Base-by-base conservation (phyloP, 129 eudicot genomes). In the Solidago caesia region DNA sequence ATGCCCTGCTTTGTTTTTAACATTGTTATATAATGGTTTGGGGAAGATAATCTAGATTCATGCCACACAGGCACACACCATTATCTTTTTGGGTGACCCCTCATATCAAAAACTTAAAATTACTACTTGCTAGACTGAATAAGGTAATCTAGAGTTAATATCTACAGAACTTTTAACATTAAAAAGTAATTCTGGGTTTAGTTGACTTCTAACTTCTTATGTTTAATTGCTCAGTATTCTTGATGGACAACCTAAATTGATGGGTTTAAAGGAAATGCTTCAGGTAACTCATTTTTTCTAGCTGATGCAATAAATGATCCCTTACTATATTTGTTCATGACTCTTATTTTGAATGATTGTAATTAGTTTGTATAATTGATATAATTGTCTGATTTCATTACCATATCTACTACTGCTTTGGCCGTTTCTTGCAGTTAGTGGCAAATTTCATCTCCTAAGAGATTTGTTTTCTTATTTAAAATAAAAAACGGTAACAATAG, bases 251-350 rank as follows among this genome's bases (percentile, higher is more conserved):
- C 98, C 98, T 13, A 90, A 87, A 75, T 91, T 16, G 76, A 94
- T 94, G 98, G 97, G 98, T 46, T 84, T 94, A 77, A 94, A 85
- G 82, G 97, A 94, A 67, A 41, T 94, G 83, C 96, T 94, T 58
- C 87, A 90, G 98, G 98, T 92, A 74, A 53, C 43, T 74, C 48
- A 27, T 52, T 45, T 27, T 26, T 33, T 57, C 56, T 63, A 11
- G 46, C 61, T 49, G 82, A 13, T 77, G 55, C 59, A 58, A 51
- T 71, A 16, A 66, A 25, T 70, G 7, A 29, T 44, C 25, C 13
- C 45, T 59, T 53, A 64, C 44, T 21, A 21, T 21, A 21, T 21
- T 21, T 21, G 21, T 21, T 21, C 21, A 21, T 21, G 21, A 21
- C 21, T 21, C 21, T 21, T 21, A 21, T 21, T 21, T 21, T 21